phyloP scores from a whole-genome alignment of 2,329 filamentous ascomycete species.

The Pseudopyrenochaeta lycopersici region DNA sequence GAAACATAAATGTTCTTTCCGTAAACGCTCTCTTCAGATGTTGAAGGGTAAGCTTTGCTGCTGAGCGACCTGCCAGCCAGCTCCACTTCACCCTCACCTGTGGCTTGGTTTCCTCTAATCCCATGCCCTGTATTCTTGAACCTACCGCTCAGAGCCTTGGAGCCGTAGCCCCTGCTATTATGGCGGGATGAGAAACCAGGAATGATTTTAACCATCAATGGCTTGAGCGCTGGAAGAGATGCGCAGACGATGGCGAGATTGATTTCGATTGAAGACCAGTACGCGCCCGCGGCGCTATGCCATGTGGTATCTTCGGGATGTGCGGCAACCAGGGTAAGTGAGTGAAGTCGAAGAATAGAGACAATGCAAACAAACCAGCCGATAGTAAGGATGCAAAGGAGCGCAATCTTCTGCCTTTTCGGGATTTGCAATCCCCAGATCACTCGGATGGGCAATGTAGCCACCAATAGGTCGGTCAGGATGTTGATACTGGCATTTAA shows the following conservation, averaged over 20 bases:
- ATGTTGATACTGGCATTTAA: slow-evolving; percentile 34
- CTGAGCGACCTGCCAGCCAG: slow-evolving; percentile 10
- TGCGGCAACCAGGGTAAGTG: slow-evolving; percentile 19
- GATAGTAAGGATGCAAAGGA: slow-evolving; percentile 35
- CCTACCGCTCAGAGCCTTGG: slow-evolving; percentile 5
- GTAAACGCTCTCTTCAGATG: slow-evolving; percentile 7
- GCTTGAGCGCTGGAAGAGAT: slow-evolving; percentile 40
- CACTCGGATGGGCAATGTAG: slow-evolving; percentile 29
- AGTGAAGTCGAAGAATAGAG: slow-evolving; percentile 36
- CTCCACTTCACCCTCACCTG: slow-evolving; percentile 20
- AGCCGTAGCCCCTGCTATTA: slow-evolving; percentile 15
- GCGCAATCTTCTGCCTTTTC: slow-evolving; percentile 27
- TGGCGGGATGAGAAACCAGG: slow-evolving; percentile 27
- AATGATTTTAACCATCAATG: slow-evolving; percentile 31
- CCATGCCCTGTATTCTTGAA: slow-evolving; percentile 5
- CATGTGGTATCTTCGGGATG: slow-evolving; percentile 32
- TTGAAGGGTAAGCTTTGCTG: slow-evolving; percentile 13
- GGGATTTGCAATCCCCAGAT: slow-evolving; percentile 37
- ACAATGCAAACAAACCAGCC: slow-evolving; percentile 46
- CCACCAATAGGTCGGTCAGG: slow-evolving; percentile 34
- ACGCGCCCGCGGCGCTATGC: slow-evolving; percentile 30
- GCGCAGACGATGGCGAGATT: slow-evolving; percentile 46
- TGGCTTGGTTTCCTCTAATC: slow-evolving; percentile 4
- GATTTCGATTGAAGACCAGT: slow-evolving; percentile 42
- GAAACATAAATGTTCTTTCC: slow-evolving; percentile 22